A percentile compares a stretch with the other conserved stretches of the same genome.
Conservation (phyloP, 768 basidiomycete species). For the Xerocomus spinulosus region DNA sequence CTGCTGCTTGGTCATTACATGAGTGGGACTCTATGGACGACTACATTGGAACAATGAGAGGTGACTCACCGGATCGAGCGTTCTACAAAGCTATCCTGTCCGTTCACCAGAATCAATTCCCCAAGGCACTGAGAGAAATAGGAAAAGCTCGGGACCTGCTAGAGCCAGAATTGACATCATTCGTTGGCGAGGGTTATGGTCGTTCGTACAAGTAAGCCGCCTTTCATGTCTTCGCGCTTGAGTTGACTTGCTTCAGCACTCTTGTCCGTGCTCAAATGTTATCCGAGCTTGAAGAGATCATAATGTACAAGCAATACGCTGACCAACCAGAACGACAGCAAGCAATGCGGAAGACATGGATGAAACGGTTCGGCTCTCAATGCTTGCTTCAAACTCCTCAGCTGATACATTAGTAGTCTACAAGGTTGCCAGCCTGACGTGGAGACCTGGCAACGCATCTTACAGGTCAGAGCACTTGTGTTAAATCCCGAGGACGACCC, state of each 20-base stretch:
- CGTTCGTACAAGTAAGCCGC: conserved; percentile 86
- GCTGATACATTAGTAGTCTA: conserved; percentile 44
- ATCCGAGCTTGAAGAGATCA: conserved; percentile 96
- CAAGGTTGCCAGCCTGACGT: conserved; percentile 97
- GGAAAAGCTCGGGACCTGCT: conserved; percentile 88
- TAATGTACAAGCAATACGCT: conserved; percentile 88
- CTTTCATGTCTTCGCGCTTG: conserved; percentile 1
- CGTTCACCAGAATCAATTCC: conserved; percentile 95
- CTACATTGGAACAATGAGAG: conserved; percentile 90
- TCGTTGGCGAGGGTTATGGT: conserved; percentile 96
- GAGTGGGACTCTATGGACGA: conserved; percentile 99
- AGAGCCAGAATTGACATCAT: conserved; percentile 84
- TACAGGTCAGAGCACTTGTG: conserved; percentile 93
- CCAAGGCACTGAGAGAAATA: conserved; percentile 85
- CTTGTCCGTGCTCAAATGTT: conserved; percentile 99
- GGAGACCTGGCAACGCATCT: conserved; percentile 96
- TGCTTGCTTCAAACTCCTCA: background rate
- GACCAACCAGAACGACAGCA: conserved; percentile 92
- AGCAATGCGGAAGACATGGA: conserved; percentile 93
- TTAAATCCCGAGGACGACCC: conserved; percentile 91
- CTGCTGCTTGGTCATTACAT: conserved; percentile 93
- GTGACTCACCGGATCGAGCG: conserved; percentile 87
- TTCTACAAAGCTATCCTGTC: conserved; percentile 96
- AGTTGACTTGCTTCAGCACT: conserved; percentile 47
- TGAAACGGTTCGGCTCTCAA: conserved; percentile 67